Conservation (phyloP, 169 alveolate genomes). For the Plasmodium relictum region DNA sequence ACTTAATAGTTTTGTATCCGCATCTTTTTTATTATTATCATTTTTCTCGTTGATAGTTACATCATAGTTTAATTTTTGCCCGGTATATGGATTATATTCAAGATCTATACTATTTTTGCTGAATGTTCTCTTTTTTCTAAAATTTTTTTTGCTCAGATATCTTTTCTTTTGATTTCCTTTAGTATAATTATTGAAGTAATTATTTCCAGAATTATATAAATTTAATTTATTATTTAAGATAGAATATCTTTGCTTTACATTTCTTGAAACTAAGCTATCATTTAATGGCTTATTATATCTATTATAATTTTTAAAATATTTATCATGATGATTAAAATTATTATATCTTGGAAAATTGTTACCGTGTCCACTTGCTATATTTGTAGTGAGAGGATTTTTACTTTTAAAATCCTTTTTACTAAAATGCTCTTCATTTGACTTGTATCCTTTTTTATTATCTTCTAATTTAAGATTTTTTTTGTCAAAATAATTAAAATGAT, state of each 20-base stretch:
- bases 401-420: constrained; percentile 44
- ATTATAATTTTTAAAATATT: constrained; percentile 66
- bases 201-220: constrained; percentile 36
- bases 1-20: constrained; percentile 5
- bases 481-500: constrained; percentile 19
- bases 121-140: constrained; percentile 25
- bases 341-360: constrained; percentile 44
- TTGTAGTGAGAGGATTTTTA: neutral
- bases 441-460: constrained; percentile 29
- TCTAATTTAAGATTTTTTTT: constrained; percentile 37
- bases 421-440: constrained; percentile 25
- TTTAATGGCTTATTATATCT: constrained; percentile 52
- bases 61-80: constrained; percentile 28
- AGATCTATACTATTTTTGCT: constrained; percentile 60
- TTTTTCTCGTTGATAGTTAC: constrained; percentile 13
- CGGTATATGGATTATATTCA: constrained; percentile 55
- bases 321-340: constrained; percentile 57
- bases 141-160: constrained; percentile 28
- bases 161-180: constrained; percentile 44
- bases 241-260: constrained; percentile 29
- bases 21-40: constrained; percentile 5
- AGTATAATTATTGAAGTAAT: constrained; percentile 3
- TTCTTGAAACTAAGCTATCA: constrained; percentile 15
- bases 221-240: constrained; percentile 18
- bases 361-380: constrained; percentile 5